These are phyloP conservation scores for Cutaneotrichosporon daszewskae DNA, from an alignment of 1,284 basidiomycete species.

Conservation along the genomic window DNA sequence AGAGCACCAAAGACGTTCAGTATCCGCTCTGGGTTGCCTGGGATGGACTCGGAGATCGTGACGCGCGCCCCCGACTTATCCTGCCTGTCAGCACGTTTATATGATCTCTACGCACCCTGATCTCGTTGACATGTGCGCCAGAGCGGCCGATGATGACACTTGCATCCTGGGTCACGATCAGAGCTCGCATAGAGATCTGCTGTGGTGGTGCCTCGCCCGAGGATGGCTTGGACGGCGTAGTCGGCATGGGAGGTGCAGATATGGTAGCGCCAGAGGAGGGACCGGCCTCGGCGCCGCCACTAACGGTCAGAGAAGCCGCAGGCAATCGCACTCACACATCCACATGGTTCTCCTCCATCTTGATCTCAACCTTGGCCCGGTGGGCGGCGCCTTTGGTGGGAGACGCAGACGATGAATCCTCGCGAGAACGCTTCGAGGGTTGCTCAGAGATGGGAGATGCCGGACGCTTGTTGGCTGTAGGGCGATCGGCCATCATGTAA, in stretches of 20 bases:
- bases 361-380: conserved; percentile 17
- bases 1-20: conserved; percentile 95
- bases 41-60: conserved; percentile 92
- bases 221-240: conserved; percentile 33
- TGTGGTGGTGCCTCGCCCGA: conserved; percentile 32
- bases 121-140: conserved; percentile 96
- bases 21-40: conserved; percentile 96
- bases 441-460: conserved; percentile 27
- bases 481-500: no score
- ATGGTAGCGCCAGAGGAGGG: conserved; percentile 22
- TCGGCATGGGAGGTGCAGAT: conserved; percentile 27
- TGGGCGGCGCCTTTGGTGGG: conserved; percentile 6
- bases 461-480: conserved; percentile 30
- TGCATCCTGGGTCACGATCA: conserved; percentile 98
- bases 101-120: conserved; percentile 53
- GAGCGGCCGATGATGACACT: conserved; percentile 98
- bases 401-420: conserved; percentile 16
- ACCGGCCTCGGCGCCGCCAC: conserved; percentile 21
- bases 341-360: conserved; percentile 39
- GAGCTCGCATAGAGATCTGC: conserved; percentile 81
- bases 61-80: conserved; percentile 95
- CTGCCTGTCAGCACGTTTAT: conserved; percentile 16
- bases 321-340: conserved; percentile 29
- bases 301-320: neutral
- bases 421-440: conserved; percentile 26